Evolutionary conservation across 106 monocot species (phyloP), one percentile per base, ranked within the genome.

Genomic region (Posidonia australis): DNA sequence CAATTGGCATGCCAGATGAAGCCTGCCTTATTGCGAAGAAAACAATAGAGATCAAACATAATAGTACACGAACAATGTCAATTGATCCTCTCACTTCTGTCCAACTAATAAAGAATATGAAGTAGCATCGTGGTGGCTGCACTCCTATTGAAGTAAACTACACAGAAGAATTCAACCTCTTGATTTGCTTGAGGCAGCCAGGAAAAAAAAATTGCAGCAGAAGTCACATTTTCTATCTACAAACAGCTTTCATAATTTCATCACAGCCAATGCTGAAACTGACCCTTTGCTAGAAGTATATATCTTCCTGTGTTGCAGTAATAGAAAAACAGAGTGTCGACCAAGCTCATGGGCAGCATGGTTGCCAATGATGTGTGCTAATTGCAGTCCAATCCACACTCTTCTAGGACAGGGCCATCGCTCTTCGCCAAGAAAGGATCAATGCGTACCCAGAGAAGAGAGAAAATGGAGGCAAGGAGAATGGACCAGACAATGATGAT

Each of bases 401-500:
- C 87, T 67, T 83, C 87, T 12, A 88, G 76, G 1, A 88, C 54
- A 16, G 87, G 87, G 23, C 87, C 87, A 54, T 83, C 78, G 11
- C 68, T 67, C 44, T 88, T 83, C 17, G 87, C 66, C 58, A 88
- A 46, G 83, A 88, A 88, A 11, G 87, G 87, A 63, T 88, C 78
- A 42, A 88, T 80, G 26, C 87, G 77, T 1, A 88, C 87, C 87
- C 87, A 88, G 9, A 88, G 51, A 0, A 88, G 76, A 7, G 87
- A 88, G 76, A 88, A 83, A 60, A 88, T 88, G 18, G 87, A 88
- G 1, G 87, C 83, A 18, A 88, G 87, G 26, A 88, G 87, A 74
- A 88, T 88, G 20, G 87, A 88, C 87, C 87, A 88, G 51, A 88
- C 87, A 45, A 88, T 81, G 46, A 88, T 81, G 67, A 88, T 88